phyloP scores from a whole-genome alignment of 1,284 basidiomycete genomes.

The Cryptococcus jaspeensis region DNA sequence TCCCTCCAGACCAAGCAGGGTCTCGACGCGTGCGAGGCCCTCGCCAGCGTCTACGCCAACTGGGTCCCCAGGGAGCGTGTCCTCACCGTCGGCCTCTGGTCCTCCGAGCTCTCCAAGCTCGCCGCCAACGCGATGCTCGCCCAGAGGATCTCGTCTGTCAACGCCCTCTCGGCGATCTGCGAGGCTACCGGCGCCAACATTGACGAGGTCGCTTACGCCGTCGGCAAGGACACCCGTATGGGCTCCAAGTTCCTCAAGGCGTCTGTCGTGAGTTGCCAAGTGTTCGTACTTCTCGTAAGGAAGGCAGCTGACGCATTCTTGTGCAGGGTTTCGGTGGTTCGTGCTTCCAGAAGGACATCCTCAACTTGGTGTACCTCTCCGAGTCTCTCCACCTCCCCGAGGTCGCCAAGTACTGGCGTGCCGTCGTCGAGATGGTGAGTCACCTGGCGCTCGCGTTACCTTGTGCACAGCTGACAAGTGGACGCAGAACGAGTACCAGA shows the following conservation, averaged over 20 bases:
- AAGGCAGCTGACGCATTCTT: background rate
- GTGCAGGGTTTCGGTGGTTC: conserved; percentile 84
- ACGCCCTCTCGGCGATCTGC: conserved; percentile 97
- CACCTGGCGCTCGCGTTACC: too few species aligned
- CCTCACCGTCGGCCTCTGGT: conserved; percentile 96
- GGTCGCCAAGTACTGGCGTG: conserved; percentile 97
- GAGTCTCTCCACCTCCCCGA: conserved; percentile 92
- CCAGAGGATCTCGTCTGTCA: conserved; percentile 96
- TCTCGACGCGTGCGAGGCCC: conserved; percentile 71
- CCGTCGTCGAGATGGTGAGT: conserved; percentile 77
- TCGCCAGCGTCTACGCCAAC: conserved; percentile 83
- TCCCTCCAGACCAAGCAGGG: conserved; percentile 87
- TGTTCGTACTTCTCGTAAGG: background rate
- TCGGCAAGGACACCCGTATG: conserved; percentile 88
- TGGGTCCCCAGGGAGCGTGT: conserved; percentile 88
- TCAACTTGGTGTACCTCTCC: conserved; percentile 95
- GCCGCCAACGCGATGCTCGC: conserved; percentile 99
- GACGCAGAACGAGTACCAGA: conserved; percentile 81
- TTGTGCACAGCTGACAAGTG: conserved; percentile 6
- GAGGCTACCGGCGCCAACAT: conserved; percentile 99
- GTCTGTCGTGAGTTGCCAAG: conserved; percentile 51
- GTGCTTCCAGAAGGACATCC: conserved; percentile 99
- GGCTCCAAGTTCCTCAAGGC: conserved; percentile 92
- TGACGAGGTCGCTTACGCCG: conserved; percentile 93
- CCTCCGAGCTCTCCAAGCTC: conserved; percentile 95